Evolutionary conservation across 257 asterid species (phyloP).

Genomic region (Nemophila menziesii): DNA sequence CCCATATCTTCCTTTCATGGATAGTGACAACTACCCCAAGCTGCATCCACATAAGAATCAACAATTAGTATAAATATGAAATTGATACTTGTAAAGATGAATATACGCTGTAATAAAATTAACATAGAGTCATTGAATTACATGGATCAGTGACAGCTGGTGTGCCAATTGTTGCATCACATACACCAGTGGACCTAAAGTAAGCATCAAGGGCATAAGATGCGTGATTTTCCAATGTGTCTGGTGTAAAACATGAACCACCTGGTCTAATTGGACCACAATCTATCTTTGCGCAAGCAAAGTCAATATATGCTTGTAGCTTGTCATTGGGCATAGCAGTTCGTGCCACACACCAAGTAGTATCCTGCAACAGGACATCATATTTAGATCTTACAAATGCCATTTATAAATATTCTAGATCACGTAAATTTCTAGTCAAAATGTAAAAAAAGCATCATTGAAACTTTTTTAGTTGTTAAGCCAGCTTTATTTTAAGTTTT

Average conservation of each 20-base stretch:
- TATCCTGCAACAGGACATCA: neutral
- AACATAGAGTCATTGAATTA: neutral
- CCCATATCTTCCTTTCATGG: neutral
- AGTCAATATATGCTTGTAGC: conserved; percentile 7
- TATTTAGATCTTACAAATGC: neutral
- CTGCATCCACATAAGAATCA: conserved; percentile 1
- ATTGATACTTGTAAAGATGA: no score
- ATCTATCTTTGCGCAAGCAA: conserved; percentile 3
- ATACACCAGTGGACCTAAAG: neutral
- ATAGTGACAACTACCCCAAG: conserved; percentile 6
- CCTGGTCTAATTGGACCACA: conserved; percentile 7
- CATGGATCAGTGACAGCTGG: conserved; percentile 6
- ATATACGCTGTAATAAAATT: neutral
- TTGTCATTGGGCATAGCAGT: neutral
- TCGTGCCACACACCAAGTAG: conserved; percentile 3
- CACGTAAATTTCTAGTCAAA: no score
- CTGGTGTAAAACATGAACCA: conserved; percentile 7
- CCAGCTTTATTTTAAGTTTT: no score
- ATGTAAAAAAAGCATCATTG: no score
- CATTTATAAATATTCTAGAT: no score
- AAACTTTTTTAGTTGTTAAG: no score
- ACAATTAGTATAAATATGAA: no score
- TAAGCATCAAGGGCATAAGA: conserved; percentile 12
- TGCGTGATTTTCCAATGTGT: conserved; percentile 5
- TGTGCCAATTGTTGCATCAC: conserved; percentile 2